phyloP scores from a whole-genome alignment of 2,329 filamentous ascomycete genomes.

The Fusarium nelsonii region DNA sequence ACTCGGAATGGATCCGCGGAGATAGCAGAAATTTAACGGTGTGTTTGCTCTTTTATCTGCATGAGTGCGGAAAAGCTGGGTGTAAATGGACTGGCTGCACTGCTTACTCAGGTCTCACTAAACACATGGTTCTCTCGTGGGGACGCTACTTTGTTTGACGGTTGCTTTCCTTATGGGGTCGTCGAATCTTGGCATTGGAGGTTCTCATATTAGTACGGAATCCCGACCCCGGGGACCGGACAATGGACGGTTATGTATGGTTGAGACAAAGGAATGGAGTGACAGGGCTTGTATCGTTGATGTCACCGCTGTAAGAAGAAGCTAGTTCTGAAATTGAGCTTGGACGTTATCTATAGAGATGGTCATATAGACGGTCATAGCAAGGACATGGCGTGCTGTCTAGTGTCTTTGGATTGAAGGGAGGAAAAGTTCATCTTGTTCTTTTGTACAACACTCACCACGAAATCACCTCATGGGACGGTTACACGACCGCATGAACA shows the following conservation, averaged over 20 bases:
- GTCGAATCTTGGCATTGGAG: background rate
- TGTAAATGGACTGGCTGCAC: slow-evolving; percentile 2
- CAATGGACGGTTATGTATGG: background rate
- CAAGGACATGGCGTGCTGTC: background rate
- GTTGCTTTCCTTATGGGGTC: background rate
- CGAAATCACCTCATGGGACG: background rate
- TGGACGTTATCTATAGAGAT: background rate
- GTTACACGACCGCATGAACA: background rate
- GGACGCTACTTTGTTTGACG: slow-evolving; percentile 6
- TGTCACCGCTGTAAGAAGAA: background rate
- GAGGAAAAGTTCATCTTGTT: background rate
- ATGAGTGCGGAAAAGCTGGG: background rate
- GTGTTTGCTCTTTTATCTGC: background rate
- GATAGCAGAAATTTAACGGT: background rate
- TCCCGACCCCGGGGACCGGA: no score
- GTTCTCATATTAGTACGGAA: background rate
- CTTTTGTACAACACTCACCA: background rate
- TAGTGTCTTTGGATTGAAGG: background rate
- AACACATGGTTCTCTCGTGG: slow-evolving; percentile 10
- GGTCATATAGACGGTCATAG: background rate
- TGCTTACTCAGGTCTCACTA: slow-evolving; percentile 21
- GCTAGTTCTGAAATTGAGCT: background rate
- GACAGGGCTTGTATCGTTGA: background rate
- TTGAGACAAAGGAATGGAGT: background rate
- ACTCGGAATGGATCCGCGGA: background rate